A percentile compares a stretch with the other conserved stretches of the same genome.
Conservation (phyloP, 371 early-diverging fungal species). For the Lichtheimia hyalospora region DNA sequence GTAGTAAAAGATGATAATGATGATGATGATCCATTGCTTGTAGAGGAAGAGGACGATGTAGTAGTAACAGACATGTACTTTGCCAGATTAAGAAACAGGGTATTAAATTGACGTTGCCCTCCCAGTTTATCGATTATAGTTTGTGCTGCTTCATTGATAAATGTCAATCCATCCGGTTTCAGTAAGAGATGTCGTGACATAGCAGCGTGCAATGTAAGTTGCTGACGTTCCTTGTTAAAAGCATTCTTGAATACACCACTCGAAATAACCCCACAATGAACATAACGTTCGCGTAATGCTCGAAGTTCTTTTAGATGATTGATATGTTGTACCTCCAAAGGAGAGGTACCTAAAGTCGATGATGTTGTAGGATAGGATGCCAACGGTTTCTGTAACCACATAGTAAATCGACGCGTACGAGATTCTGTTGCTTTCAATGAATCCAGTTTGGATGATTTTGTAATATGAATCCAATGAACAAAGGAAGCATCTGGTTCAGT, state of each 20-base stretch:
- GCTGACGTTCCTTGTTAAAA: background rate
- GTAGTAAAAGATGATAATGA: background rate
- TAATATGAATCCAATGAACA: background rate
- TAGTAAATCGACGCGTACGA: too few species aligned
- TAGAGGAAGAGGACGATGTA: too few species aligned
- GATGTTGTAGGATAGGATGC: background rate
- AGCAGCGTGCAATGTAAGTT: slow-evolving; percentile 1
- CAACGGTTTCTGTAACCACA: too few species aligned
- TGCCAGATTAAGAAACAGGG: slow-evolving; percentile 6
- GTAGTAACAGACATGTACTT: background rate
- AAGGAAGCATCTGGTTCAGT: background rate
- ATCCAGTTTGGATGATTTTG: too few species aligned
- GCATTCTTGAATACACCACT: too few species aligned
- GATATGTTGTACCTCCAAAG: too few species aligned
- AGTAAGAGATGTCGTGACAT: slow-evolving; percentile 5
- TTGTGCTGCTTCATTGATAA: slow-evolving; percentile 3
- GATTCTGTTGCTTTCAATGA: too few species aligned
- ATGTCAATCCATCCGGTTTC: slow-evolving; percentile 7
- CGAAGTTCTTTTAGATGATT: background rate
- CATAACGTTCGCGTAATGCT: background rate
- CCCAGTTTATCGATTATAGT: slow-evolving; percentile 12
- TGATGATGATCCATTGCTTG: background rate
- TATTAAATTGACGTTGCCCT: slow-evolving; percentile 6
- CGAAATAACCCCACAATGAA: too few species aligned
- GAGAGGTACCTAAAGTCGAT: too few species aligned